A percentile compares a stretch with the other conserved stretches of the same genome.
These are phyloP conservation scores for Liriodendron chinense DNA, from an alignment of 164 flowering plant species.

Conservation along the genomic window DNA sequence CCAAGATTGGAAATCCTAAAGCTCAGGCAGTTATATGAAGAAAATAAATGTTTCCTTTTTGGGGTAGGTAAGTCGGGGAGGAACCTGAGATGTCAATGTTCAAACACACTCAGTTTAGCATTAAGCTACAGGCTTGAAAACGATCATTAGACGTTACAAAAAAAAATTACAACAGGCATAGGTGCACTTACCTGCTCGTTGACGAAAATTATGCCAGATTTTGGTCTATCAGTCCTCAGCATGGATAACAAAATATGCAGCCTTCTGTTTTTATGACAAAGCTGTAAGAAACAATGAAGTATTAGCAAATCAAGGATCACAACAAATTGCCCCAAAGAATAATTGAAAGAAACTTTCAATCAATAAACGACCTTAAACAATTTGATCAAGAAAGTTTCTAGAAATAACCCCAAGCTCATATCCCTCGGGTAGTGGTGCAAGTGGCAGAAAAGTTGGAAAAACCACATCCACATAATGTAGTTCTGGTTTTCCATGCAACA, in stretches of 20 bases:
- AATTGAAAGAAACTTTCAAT: not conserved
- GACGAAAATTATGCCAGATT: slow-evolving; percentile 79
- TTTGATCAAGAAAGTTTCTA: no score
- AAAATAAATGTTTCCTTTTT: no score
- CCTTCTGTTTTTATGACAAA: slow-evolving; percentile 46
- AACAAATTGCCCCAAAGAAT: not conserved
- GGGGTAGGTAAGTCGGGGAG: not conserved
- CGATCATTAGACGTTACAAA: not conserved
- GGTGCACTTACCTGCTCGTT: slow-evolving; percentile 67
- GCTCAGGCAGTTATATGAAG: no score
- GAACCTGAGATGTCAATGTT: not conserved
- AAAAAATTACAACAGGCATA: not conserved
- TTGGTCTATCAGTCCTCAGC: slow-evolving; percentile 56
- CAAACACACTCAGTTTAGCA: not conserved
- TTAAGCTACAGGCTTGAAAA: not conserved
- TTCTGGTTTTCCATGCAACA: no score
- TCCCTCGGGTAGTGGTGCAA: no score
- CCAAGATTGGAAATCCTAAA: not conserved
- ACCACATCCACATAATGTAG: not conserved
- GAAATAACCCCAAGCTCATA: no score
- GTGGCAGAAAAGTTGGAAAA: not conserved
- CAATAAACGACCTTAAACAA: not conserved
- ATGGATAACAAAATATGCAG: slow-evolving; percentile 48
- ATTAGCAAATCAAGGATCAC: slow-evolving; percentile 13
- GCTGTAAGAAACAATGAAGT: slow-evolving; percentile 33